Conservation (phyloP, 176 grass and related monocot species). For the Aegilops longissima region DNA sequence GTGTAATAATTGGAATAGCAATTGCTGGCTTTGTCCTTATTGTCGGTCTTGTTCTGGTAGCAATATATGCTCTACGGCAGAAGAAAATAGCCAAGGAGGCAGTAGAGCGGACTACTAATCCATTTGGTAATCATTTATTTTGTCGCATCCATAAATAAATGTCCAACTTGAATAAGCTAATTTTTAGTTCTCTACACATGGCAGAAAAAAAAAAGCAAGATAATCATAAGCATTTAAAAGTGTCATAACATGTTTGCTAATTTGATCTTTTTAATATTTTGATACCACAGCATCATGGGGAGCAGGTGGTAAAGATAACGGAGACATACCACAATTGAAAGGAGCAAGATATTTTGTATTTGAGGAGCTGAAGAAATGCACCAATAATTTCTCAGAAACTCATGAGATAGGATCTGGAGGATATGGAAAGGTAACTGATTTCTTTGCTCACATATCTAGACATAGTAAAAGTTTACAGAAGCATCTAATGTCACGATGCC, state of each 20-base stretch:
- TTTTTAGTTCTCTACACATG: neutral
- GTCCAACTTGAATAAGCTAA: neutral
- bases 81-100: constrained; percentile 48
- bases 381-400: constrained; percentile 64
- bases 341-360: constrained; percentile 62
- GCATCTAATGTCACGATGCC: neutral
- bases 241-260: neutral
- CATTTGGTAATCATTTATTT: constrained; percentile 47
- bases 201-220: constrained; percentile 20
- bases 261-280: constrained; percentile 22
- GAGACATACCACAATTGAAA: constrained; percentile 54
- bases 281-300: constrained; percentile 61
- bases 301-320: constrained; percentile 40
- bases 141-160: neutral
- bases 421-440: constrained; percentile 67
- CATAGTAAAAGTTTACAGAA: neutral
- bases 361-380: constrained; percentile 65
- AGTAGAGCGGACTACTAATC: constrained; percentile 44
- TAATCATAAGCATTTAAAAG: neutral
- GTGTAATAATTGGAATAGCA: constrained; percentile 45
- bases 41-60: constrained; percentile 28
- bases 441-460: neutral
- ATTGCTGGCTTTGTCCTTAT: constrained; percentile 25
- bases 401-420: constrained; percentile 68
- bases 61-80: constrained; percentile 47